phyloP scores from a whole-genome alignment of 352 stramenopile species.

The Halophytophthora polymorphica region DNA sequence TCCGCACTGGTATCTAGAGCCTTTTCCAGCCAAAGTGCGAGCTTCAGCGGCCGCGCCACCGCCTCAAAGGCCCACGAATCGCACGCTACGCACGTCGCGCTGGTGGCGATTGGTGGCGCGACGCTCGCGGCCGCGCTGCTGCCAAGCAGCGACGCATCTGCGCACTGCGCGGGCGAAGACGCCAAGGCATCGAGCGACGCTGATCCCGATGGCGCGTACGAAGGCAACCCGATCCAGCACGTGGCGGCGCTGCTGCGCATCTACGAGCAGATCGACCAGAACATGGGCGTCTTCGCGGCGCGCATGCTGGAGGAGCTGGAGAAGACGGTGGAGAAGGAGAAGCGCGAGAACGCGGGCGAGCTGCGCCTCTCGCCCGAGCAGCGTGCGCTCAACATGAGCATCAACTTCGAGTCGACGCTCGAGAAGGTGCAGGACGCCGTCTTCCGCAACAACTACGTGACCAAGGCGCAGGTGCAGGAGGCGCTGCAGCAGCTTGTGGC shows the following conservation, averaged over 20 bases:
- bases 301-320: constrained; percentile 70
- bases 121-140: neutral
- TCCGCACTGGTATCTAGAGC: constrained; percentile 3
- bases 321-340: constrained; percentile 46
- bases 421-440: constrained; percentile 81
- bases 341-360: constrained; percentile 37
- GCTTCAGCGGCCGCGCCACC: constrained; percentile 2
- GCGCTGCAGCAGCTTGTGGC: constrained; percentile 59
- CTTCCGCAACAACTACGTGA: constrained; percentile 83
- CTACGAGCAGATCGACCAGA: constrained; percentile 84
- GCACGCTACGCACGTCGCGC: constrained; percentile 8
- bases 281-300: constrained; percentile 75
- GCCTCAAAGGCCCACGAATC: constrained; percentile 1
- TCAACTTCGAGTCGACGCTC: constrained; percentile 74
- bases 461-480: constrained; percentile 72
- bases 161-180: constrained; percentile 23
- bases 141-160: neutral
- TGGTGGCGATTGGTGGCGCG: constrained; percentile 10
- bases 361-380: constrained; percentile 59
- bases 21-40: neutral
- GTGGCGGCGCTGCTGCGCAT: constrained; percentile 63
- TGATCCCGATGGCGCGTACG: constrained; percentile 28
- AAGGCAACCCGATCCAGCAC: constrained; percentile 69
- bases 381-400: constrained; percentile 79
- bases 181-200: no score